A percentile compares a stretch with the other conserved stretches of the same genome.
phyloP scores from a whole-genome alignment of 2,329 filamentous ascomycete species.

The Calonectria fujianensis region DNA sequence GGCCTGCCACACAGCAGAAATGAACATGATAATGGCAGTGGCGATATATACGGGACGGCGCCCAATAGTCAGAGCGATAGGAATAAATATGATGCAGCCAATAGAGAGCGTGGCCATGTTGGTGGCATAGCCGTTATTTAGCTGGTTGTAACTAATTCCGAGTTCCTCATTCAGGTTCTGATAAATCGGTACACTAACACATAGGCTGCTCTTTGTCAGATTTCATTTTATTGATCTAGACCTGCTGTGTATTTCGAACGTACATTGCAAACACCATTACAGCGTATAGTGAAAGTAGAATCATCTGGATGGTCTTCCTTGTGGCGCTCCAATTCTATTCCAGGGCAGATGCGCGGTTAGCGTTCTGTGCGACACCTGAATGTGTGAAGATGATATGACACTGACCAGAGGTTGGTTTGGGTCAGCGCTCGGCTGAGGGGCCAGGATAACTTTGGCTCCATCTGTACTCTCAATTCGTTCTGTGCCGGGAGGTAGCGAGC shows the following conservation, averaged over 20 bases:
- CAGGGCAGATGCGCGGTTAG: background rate
- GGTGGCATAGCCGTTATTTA: slow-evolving; percentile 54
- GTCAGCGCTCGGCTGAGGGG: slow-evolving; percentile 46
- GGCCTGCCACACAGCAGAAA: slow-evolving; percentile 51
- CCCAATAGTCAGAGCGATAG: slow-evolving; percentile 57
- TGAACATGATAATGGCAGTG: slow-evolving; percentile 50
- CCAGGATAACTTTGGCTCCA: slow-evolving; percentile 43
- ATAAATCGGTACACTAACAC: slow-evolving; percentile 48
- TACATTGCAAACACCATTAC: slow-evolving; percentile 49
- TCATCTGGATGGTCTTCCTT: slow-evolving; percentile 45
- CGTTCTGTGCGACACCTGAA: background rate
- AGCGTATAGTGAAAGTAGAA: slow-evolving; percentile 41
- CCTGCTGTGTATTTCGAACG: background rate
- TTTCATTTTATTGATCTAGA: accelerated
- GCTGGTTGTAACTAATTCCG: slow-evolving; percentile 46
- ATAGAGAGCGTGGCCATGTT: slow-evolving; percentile 56
- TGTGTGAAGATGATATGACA: too few relatives aligned
- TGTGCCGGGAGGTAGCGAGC: slow-evolving; percentile 42
- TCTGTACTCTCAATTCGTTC: slow-evolving; percentile 44
- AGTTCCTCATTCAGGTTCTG: slow-evolving; percentile 46
- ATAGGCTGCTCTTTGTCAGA: slow-evolving; percentile 32
- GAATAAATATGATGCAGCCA: slow-evolving; percentile 59
- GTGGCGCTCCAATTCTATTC: slow-evolving; percentile 43
- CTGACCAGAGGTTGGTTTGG: slow-evolving; percentile 47
- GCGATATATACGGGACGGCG: slow-evolving; percentile 56